Base-by-base conservation (phyloP, 2,329 filamentous ascomycete genomes). In the Elsinoe ampelina region DNA sequence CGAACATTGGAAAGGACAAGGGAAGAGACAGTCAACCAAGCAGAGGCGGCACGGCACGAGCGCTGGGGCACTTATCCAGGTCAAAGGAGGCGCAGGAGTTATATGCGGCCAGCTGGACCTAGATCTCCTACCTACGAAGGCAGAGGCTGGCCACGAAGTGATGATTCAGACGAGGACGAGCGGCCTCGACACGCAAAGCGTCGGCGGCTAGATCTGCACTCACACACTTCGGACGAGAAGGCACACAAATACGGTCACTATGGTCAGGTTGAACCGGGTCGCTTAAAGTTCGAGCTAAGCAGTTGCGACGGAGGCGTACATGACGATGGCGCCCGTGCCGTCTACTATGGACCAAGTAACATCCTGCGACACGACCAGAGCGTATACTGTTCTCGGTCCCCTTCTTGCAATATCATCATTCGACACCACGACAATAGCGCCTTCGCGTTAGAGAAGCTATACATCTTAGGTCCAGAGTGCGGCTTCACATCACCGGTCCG, bases 381-480 rank as follows among this genome's bases (percentile, higher is more conserved):
- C 10, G 89, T 95, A 2, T 97, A 96, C 68, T 95, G 90, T 71
- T 95, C 90, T 36, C 88, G 92, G 68, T 84, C 83, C n/a, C 86
- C 86, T 60, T 81, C 84, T 58, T 96, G 90, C 73, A 95, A 95
- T 66, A 82, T 97, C 63, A 77, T 97, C 11, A 72, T 97, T 57
- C 82, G 83, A 58, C 92, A 97, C 68, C 83, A 86, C 62, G 89
- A 87, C 43, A 83, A 83, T 36, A 86, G 86, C 1, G 82, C 87
- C 0, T 97, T 97, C 65, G 87, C 81, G 56, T 72, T 97, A 57
- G 86, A 89, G 63, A 92, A 92, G 72, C 74, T 97, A 51, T 79
- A 95, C 61, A 95, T 97, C 70, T 91, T 89, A 68, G 89, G 88
- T 8, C 92, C 92, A 0, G 82, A 83, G 61, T 73, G 80, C 42